Percentiles rank a stretch among this genome's conserved stretches.
phyloP scores from a whole-genome alignment of 2,329 filamentous ascomycete species.

The Sphaerulina vaccinii region DNA sequence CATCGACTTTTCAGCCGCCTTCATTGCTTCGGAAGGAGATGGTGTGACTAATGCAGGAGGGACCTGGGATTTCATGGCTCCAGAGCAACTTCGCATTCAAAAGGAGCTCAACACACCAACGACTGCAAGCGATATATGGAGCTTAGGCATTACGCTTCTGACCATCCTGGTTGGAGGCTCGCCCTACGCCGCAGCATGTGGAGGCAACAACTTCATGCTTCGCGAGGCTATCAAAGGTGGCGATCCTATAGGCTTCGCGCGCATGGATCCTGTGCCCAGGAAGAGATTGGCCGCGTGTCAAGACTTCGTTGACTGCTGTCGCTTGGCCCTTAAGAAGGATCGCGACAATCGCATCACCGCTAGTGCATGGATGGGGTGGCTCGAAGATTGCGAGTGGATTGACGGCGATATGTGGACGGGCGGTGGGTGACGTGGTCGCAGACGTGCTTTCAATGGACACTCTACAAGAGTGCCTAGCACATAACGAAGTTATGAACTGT shows the following conservation, averaged over 20 bases:
- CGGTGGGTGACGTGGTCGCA: neutral
- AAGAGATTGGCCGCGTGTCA: constrained; percentile 37
- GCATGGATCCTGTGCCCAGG: constrained; percentile 37
- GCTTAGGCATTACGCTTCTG: constrained; percentile 47
- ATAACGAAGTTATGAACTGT: no score
- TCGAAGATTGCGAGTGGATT: constrained; percentile 30
- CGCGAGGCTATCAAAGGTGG: constrained; percentile 47
- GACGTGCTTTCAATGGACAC: neutral
- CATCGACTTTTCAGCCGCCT: constrained; percentile 47
- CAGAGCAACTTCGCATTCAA: constrained; percentile 34
- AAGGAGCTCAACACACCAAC: constrained; percentile 35
- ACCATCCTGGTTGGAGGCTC: constrained; percentile 43
- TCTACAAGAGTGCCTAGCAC: neutral
- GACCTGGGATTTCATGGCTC: constrained; percentile 50
- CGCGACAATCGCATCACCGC: constrained; percentile 32
- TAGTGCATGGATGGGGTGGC: constrained; percentile 34
- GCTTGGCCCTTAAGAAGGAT: constrained; percentile 40
- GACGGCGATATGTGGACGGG: constrained; percentile 8
- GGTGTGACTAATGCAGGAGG: constrained; percentile 39
- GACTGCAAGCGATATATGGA: constrained; percentile 44
- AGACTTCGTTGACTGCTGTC: constrained; percentile 40
- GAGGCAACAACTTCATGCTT: constrained; percentile 43
- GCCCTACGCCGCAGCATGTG: constrained; percentile 42
- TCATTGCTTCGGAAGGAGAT: constrained; percentile 28
- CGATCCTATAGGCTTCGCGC: constrained; percentile 42